These are phyloP conservation scores for Medicago lupulina DNA, from an alignment of 306 rosid genomes.

Conservation along the genomic window DNA sequence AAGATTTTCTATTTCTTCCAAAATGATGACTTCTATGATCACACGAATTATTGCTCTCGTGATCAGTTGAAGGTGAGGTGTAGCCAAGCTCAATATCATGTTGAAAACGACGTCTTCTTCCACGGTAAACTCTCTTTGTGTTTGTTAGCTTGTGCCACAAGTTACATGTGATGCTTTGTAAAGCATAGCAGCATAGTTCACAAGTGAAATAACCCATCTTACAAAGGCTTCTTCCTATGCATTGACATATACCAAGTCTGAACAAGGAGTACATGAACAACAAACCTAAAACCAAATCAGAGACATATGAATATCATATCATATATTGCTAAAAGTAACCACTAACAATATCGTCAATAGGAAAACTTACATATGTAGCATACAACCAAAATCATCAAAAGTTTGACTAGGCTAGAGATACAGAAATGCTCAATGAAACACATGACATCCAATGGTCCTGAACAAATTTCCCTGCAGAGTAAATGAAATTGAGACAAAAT, in stretches of 20 bases:
- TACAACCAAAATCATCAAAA: neutral
- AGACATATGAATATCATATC: neutral
- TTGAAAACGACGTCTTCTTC: slow-evolving; percentile 37
- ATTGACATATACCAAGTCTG: slow-evolving; percentile 60
- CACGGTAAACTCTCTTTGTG: slow-evolving; percentile 52
- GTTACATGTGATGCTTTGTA: slow-evolving; percentile 49
- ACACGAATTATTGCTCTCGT: slow-evolving; percentile 21
- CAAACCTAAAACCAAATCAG: slow-evolving; percentile 40
- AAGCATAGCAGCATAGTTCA: slow-evolving; percentile 51
- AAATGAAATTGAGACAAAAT: no score
- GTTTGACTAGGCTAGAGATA: neutral
- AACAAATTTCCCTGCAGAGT: neutral
- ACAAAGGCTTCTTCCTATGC: slow-evolving; percentile 58
- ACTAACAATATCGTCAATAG: neutral
- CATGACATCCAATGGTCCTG: neutral
- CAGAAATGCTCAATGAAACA: neutral
- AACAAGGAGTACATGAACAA: slow-evolving; percentile 54
- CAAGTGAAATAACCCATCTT: slow-evolving; percentile 60
- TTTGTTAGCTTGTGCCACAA: slow-evolving; percentile 54
- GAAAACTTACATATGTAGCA: neutral
- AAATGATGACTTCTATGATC: slow-evolving; percentile 9
- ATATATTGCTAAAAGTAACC: no score
- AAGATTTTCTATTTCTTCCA: slow-evolving; percentile 32
- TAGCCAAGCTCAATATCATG: slow-evolving; percentile 51
- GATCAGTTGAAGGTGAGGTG: slow-evolving; percentile 45